Evolutionary conservation across 257 asterid species (phyloP), one percentile per base, ranked within the genome.

Genomic region (Capsicum baccatum): DNA sequence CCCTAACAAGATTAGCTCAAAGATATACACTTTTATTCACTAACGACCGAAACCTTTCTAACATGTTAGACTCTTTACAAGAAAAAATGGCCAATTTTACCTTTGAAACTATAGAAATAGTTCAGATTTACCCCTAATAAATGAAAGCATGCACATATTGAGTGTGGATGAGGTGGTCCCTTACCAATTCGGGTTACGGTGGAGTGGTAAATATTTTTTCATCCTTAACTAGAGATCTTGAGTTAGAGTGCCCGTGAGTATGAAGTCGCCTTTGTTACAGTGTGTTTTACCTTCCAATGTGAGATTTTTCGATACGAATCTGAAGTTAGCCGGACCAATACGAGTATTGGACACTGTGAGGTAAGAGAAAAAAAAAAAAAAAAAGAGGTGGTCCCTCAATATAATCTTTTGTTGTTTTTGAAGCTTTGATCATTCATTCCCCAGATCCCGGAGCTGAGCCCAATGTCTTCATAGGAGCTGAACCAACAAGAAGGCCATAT

Each of bases 101-200:
- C n/a, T 12, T 3, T 64, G 5, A 64, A 62, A 26, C 17, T 5
- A 35, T 64, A 12, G 0, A 64, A 12, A 64, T 26, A 6, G 6
- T 33, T 33, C 17, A 64, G 6, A 26, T 11, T 33, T 66, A 11
- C n/a, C 47, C 19, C 73, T 66, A 66, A 35, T 66, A 2, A 66
- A 35, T 66, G 19, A 6, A 66, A 33, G 8, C 70, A 63, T 63
- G 44, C 8, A 11, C 26, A 21, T 26, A 14, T 73, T 48, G 58
- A 47, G 80, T 73, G 59, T 71, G 58, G n/a, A 73, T 48, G 4
- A 73, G 80, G 59, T 74, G 80, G 80, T 74, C 60, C 71, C 80
- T 50, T 2, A 26, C 33, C 33, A 26, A 26, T 26, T 26, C 33
- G 33, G 33, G 33, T 26, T 26, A 26, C 33, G 33, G 33, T 26